Base-by-base conservation (phyloP, 2,329 filamentous ascomycete genomes). In the Hypoxylon sp. region DNA sequence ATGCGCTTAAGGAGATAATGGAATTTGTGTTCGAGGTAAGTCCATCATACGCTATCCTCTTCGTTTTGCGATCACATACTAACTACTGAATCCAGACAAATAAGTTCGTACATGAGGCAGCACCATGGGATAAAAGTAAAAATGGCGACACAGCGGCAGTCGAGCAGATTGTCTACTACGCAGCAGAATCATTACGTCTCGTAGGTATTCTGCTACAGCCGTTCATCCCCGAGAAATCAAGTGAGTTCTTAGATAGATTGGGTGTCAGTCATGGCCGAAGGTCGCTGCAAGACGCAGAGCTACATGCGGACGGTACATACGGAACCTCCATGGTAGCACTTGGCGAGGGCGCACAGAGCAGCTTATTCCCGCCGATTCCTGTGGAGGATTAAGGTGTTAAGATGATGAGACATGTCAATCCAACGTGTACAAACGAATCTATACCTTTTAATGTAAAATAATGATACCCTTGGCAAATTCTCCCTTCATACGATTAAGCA, bases 151-250 rank as follows among this genome's bases (percentile, higher is more conserved):
- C 63, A 0, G 63, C 68, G 2, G 71, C 71, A 23, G 71, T 86
- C 11, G 74, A 86, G 58, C 75, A 78, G 61, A 79, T 81, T 26
- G 77, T 99, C 19, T 97, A 83, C 69, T 78, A 88, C 31, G 77
- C 79, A 31, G 82, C 86, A 6, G 94, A 99, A 72, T 82, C 88
- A 3, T 69, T 97, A 35, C 87, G 94, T 26, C 83, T 97, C 16
- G 77, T 79, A 0, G 90, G 87, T 9, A 96, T 99, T 61, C 76
- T 97, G 35, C 75, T 99, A 32, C 92, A 96, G 70, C 91, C 94
- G 1, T 90, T 92, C 66, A 96, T 99, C 81, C 94, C 94, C 0
- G 78, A 75, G 29, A 96, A 95, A 70, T 82, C 90, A 35, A 72
- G 73, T 7, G 75, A 83, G 59, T 71, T 97, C 21, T 80, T 99